A percentile compares a stretch with the other conserved stretches of the same genome.
Evolutionary conservation across 2,329 filamentous ascomycete genomes (phyloP).

Genomic region (Pseudogymnoascus sp.): DNA sequence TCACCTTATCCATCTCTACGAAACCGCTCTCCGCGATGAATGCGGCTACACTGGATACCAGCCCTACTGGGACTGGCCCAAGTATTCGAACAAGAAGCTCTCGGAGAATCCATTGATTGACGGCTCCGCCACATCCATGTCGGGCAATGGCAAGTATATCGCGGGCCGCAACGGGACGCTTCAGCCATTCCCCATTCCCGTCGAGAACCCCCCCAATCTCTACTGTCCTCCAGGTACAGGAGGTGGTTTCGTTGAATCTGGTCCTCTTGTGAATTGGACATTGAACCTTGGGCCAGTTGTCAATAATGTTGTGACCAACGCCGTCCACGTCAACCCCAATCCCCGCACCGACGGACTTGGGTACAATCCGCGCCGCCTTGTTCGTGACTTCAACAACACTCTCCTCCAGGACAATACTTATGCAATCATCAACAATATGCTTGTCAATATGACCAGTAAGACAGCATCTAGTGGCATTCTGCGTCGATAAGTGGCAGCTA

Average conservation of each 20-base stretch:
- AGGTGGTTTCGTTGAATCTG: neutral
- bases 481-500: constrained; percentile 30
- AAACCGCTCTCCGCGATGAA: constrained; percentile 32
- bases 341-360: constrained; percentile 19
- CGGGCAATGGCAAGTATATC: constrained; percentile 35
- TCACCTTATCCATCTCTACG: constrained; percentile 31
- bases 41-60: constrained; percentile 26
- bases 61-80: neutral
- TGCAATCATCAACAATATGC: constrained; percentile 29
- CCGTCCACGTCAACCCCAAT: constrained; percentile 10
- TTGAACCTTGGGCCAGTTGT: neutral
- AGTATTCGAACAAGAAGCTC: neutral
- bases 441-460: constrained; percentile 22
- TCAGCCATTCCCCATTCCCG: neutral
- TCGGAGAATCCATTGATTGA: constrained; percentile 30
- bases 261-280: neutral
- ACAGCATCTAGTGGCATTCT: neutral
- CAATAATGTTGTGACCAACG: neutral
- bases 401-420: constrained; percentile 28
- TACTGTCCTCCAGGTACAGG: neutral
- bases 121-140: constrained; percentile 42
- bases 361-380: constrained; percentile 32
- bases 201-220: neutral
- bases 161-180: neutral
- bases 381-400: constrained; percentile 29